These are phyloP conservation scores for Sugiyamaella chiloensis DNA, from an alignment of 805 yeast genomes.

Conservation along the genomic window DNA sequence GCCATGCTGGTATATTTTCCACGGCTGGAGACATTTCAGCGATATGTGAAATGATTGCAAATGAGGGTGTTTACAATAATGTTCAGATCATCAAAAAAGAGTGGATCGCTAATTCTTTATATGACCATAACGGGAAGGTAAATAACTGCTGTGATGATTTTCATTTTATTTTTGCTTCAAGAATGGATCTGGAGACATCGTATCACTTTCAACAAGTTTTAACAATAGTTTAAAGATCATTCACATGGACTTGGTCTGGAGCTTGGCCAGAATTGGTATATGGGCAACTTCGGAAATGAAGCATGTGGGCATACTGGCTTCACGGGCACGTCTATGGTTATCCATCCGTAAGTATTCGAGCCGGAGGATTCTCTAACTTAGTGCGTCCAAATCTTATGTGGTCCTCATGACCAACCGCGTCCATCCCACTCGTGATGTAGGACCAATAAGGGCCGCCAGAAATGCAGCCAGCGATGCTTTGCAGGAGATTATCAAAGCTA, in stretches of 20 bases:
- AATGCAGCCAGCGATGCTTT: constrained; percentile 4
- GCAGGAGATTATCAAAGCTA: neutral
- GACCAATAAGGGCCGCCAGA: constrained; percentile 3
- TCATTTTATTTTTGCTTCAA: neutral
- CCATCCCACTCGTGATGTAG: constrained; percentile 16
- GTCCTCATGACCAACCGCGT: constrained; percentile 17
- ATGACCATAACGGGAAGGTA: constrained; percentile 7
- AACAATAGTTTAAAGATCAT: constrained; percentile 10
- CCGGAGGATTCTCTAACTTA: neutral
- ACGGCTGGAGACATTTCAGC: constrained; percentile 13
- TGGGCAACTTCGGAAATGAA: constrained; percentile 15
- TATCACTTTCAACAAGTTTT: too few species aligned
- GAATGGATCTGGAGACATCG: too few species aligned
- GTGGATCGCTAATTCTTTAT: constrained; percentile 6
- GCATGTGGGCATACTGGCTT: constrained; percentile 21
- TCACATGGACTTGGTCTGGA: constrained; percentile 22
- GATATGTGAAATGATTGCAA: constrained; percentile 14
- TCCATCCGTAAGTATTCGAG: constrained; percentile 7
- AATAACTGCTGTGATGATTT: neutral
- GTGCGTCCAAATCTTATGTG: constrained; percentile 12
- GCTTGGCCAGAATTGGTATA: constrained; percentile 16
- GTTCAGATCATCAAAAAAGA: neutral
- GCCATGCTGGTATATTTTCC: constrained; percentile 20
- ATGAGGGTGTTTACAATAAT: constrained; percentile 9
- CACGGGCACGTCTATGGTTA: constrained; percentile 21